Evolutionary conservation across 2,329 filamentous ascomycete species (phyloP).

Genomic region (Raffaelea albimanens): DNA sequence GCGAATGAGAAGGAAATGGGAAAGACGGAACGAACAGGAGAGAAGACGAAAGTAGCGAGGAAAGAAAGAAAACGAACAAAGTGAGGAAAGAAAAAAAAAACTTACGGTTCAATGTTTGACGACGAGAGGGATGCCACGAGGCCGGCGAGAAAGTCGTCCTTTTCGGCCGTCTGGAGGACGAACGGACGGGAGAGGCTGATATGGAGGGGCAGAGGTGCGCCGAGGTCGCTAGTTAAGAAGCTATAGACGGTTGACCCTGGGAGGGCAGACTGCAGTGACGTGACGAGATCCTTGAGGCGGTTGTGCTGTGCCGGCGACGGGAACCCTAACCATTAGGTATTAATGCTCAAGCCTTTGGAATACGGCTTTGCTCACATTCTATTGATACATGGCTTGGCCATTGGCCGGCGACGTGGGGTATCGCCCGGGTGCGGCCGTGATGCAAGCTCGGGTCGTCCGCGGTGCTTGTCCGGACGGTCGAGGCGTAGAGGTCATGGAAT

Average conservation of each 20-base stretch:
- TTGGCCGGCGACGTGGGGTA: conserved; percentile 76
- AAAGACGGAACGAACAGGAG: neutral
- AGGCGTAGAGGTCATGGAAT: conserved; percentile 87
- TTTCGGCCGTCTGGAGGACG: conserved; percentile 61
- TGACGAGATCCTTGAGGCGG: conserved; percentile 34
- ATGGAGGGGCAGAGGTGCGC: conserved; percentile 71
- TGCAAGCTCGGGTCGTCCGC: conserved; percentile 78
- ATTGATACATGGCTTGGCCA: conserved; percentile 92
- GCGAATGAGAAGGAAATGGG: neutral
- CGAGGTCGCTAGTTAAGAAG: conserved; percentile 69
- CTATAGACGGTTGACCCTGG: conserved; percentile 39
- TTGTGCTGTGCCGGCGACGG: conserved; percentile 38
- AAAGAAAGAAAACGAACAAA: neutral
- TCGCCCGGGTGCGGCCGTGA: conserved; percentile 70
- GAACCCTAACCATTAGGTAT: conserved; percentile 47
- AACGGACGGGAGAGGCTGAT: conserved; percentile 83
- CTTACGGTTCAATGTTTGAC: conserved; percentile 8
- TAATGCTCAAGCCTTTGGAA: no score
- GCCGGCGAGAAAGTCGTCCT: conserved; percentile 54
- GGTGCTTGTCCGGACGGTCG: conserved; percentile 66
- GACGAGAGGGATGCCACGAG: conserved; percentile 35
- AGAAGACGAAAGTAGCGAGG: no score
- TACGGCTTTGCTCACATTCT: conserved; percentile 90
- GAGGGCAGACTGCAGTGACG: conserved; percentile 24
- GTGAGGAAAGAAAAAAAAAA: neutral